These are phyloP conservation scores for Rhizophagus sp. DNA, from an alignment of 192 early-diverging fungal genomes.

Conservation along the genomic window DNA sequence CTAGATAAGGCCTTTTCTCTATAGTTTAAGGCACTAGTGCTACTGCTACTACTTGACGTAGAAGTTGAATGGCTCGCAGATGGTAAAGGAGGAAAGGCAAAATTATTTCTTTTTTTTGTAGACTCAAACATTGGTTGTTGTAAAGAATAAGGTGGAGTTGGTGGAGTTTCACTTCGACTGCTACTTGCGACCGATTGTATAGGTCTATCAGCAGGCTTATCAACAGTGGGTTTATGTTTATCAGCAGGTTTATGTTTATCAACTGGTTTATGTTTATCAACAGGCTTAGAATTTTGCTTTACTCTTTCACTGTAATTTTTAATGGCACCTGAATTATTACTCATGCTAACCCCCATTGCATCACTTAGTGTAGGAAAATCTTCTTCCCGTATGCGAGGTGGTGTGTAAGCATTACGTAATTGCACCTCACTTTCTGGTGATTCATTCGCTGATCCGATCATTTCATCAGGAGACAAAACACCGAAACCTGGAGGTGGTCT, in stretches of 20 bases:
- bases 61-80: background rate
- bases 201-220: background rate
- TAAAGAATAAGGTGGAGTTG: background rate
- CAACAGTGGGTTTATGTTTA: background rate
- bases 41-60: background rate
- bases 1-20: too few species aligned
- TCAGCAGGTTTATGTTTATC: background rate
- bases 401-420: background rate
- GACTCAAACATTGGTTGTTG: background rate
- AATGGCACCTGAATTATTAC: background rate
- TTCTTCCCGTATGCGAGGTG: slow-evolving; percentile 17
- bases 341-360: background rate
- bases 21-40: background rate
- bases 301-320: slow-evolving; percentile 6
- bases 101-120: background rate
- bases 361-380: slow-evolving; percentile 16
- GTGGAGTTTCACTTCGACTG: background rate
- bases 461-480: background rate
- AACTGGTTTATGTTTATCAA: background rate
- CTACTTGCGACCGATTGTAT: background rate
- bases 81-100: background rate
- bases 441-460: background rate
- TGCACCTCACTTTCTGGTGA: background rate
- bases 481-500: slow-evolving; percentile 20
- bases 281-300: background rate